Evolutionary conservation across 345 rosid species (phyloP).

Genomic region (Clarkia xantiana): DNA sequence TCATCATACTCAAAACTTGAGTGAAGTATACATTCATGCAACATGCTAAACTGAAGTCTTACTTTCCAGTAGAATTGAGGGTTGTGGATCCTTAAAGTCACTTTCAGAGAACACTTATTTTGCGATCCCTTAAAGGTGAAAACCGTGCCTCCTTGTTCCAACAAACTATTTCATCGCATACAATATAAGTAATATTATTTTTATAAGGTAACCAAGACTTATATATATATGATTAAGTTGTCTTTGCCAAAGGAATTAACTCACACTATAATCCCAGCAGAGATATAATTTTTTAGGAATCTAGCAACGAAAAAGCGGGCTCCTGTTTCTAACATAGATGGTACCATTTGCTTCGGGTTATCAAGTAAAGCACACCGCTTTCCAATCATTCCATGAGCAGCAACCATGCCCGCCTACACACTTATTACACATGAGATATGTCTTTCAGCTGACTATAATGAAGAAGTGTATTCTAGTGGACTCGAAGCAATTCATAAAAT

Average conservation of each 20-base stretch:
- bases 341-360: constrained; percentile 75
- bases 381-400: constrained; percentile 57
- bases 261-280: constrained; percentile 63
- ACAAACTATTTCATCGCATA: constrained; percentile 25
- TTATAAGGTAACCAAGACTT: no score
- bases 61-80: constrained; percentile 97
- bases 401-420: constrained; percentile 58
- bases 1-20: no score
- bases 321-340: constrained; percentile 53
- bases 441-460: background rate
- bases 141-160: constrained; percentile 86
- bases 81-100: constrained; percentile 49
- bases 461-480: constrained; percentile 10
- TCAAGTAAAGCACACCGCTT: constrained; percentile 25
- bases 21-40: no score
- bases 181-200: background rate
- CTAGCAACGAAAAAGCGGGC: constrained; percentile 65
- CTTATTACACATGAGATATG: background rate
- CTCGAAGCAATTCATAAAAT: no score
- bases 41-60: no score
- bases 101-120: constrained; percentile 27
- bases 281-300: constrained; percentile 54
- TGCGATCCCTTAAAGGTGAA: constrained; percentile 51
- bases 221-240: background rate
- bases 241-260: constrained; percentile 15